Percentiles rank a stretch among this genome's conserved stretches.
phyloP scores from a whole-genome alignment of 805 yeast species.

The Ogataea nakhonphanomensis region DNA sequence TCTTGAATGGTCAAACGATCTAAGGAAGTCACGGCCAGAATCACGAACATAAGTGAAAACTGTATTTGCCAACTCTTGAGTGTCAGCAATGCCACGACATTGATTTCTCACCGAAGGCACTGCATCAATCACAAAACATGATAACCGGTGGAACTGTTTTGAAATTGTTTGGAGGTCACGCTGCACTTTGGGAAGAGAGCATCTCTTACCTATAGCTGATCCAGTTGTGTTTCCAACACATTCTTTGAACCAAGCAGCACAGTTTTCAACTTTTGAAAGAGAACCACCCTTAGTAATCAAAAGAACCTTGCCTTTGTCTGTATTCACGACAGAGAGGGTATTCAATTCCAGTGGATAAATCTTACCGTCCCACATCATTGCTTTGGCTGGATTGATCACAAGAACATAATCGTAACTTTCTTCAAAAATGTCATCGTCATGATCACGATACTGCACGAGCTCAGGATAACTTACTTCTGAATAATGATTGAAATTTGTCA shows the following conservation, averaged over 20 bases:
- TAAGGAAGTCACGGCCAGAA: slow-evolving; percentile 68
- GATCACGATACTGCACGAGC: slow-evolving; percentile 3
- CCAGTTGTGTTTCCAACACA: slow-evolving; percentile 53
- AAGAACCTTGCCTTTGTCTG: slow-evolving; percentile 65
- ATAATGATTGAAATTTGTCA: slow-evolving; percentile 27
- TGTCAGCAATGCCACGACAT: slow-evolving; percentile 55
- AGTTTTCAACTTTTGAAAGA: slow-evolving; percentile 47
- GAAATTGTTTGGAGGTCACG: slow-evolving; percentile 65
- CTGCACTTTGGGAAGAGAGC: slow-evolving; percentile 72
- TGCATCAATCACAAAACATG: slow-evolving; percentile 61
- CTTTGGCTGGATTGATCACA: slow-evolving; percentile 74
- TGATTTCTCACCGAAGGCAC: slow-evolving; percentile 50
- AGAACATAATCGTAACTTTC: slow-evolving; percentile 53
- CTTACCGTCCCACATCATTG: slow-evolving; percentile 88
- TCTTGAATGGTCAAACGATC: slow-evolving; percentile 58
- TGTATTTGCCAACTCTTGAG: slow-evolving; percentile 74
- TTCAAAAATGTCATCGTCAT: slow-evolving; percentile 13
- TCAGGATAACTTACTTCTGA: slow-evolving; percentile 14
- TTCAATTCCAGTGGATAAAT: slow-evolving; percentile 54
- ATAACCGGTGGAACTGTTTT: slow-evolving; percentile 62
- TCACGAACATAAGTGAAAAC: slow-evolving; percentile 78
- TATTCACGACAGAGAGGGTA: slow-evolving; percentile 47
- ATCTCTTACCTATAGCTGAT: slow-evolving; percentile 55
- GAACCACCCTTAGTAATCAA: slow-evolving; percentile 71
- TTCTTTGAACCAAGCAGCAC: slow-evolving; percentile 54